Percentiles rank a stretch among this genome's conserved stretches.
phyloP scores from a whole-genome alignment of 2,329 filamentous ascomycete species.

The Trichophyton benhamiae region DNA sequence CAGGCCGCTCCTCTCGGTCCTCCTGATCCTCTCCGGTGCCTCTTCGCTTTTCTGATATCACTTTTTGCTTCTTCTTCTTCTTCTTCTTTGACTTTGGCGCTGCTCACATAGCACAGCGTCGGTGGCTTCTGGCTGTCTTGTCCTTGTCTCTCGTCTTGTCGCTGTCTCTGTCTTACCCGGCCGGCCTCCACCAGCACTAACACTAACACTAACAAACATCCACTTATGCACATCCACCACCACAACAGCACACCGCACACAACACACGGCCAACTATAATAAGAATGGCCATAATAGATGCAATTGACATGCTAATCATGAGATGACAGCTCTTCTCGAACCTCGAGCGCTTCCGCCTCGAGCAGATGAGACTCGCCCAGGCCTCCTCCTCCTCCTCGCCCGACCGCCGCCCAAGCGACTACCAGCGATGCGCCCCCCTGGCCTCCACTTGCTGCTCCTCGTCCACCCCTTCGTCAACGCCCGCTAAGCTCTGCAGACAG shows the following conservation, averaged over 20 bases:
- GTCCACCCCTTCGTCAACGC: conserved; percentile 1
- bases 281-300: neutral
- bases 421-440: neutral
- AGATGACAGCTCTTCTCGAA: conserved; percentile 28
- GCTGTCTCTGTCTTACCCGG: neutral
- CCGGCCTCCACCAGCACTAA: neutral
- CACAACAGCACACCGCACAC: neutral
- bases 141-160: neutral
- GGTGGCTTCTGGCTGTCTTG: neutral
- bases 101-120: neutral
- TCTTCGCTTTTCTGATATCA: neutral
- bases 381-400: conserved; percentile 13
- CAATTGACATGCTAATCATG: neutral
- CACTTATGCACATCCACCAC: neutral
- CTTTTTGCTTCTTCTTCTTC: neutral
- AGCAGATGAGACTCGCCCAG: conserved; percentile 24
- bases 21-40: neutral
- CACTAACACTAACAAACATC: neutral
- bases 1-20: neutral
- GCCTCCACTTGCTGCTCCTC: neutral
- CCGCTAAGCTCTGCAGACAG: neutral
- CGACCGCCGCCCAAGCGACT: conserved; percentile 16
- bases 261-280: too few species aligned
- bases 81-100: neutral
- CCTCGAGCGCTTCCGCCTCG: conserved; percentile 26